phyloP scores from a whole-genome alignment of 352 stramenopile species.

The Globisporangium heterothallicum region DNA sequence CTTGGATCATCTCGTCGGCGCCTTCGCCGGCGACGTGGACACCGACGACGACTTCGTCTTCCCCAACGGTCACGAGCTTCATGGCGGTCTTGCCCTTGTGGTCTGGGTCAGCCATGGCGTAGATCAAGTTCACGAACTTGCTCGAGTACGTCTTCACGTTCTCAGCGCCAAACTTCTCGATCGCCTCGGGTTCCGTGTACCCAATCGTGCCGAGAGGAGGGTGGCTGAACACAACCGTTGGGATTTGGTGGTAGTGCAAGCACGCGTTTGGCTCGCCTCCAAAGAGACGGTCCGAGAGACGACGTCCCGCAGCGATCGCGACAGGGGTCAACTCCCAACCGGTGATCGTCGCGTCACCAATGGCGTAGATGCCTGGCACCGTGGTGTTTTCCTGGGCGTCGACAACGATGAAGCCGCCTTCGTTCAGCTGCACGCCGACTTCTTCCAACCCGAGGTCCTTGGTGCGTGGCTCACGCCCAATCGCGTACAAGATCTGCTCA shows the following conservation, averaged over 20 bases:
- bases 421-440: conserved; percentile 76
- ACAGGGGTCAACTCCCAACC: conserved; percentile 87
- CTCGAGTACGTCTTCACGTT: conserved; percentile 95
- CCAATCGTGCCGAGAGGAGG: conserved; percentile 94
- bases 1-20: conserved; percentile 97
- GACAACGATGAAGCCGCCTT: conserved; percentile 81
- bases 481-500: conserved; percentile 56
- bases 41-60: conserved; percentile 91
- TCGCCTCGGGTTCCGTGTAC: conserved; percentile 90
- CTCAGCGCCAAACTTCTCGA: conserved; percentile 89
- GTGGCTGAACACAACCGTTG: conserved; percentile 96
- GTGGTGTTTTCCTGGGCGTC: conserved; percentile 91
- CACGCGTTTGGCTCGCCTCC: conserved; percentile 70
- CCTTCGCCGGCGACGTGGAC: conserved; percentile 93
- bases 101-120: conserved; percentile 87
- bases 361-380: conserved; percentile 82
- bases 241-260: conserved; percentile 92
- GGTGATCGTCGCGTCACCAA: conserved; percentile 91
- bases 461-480: conserved; percentile 87
- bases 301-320: conserved; percentile 83
- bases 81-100: conserved; percentile 92
- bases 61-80: conserved; percentile 89
- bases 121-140: conserved; percentile 95
- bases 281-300: conserved; percentile 89
- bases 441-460: conserved; percentile 78